These are phyloP conservation scores for Penicillium daleae DNA, from an alignment of 495 filamentous ascomycete genomes.

Conservation along the genomic window DNA sequence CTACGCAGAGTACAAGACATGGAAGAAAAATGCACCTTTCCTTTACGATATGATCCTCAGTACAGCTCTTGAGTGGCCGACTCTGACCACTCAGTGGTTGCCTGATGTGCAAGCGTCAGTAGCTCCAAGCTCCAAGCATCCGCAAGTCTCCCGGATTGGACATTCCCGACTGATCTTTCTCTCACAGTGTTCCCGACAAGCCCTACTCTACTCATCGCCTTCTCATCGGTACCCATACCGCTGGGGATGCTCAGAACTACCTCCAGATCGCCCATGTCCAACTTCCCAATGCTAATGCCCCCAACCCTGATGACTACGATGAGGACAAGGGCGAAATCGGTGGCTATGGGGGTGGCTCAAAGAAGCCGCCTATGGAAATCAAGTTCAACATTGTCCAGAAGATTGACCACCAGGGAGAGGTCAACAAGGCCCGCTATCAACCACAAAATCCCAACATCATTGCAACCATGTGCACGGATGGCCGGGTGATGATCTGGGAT, in stretches of 20 bases:
- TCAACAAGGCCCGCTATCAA: slow-evolving; percentile 98
- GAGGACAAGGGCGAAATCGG: slow-evolving; percentile 91
- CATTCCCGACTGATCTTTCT: not conserved
- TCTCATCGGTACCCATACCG: slow-evolving; percentile 93
- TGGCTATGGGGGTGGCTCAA: slow-evolving; percentile 73
- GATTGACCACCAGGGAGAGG: slow-evolving; percentile 94
- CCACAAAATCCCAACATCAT: slow-evolving; percentile 98
- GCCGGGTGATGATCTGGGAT: slow-evolving; percentile 89
- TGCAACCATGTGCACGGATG: slow-evolving; percentile 88
- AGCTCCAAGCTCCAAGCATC: not conserved
- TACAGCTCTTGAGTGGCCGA: slow-evolving; percentile 96
- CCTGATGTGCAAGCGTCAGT: slow-evolving; percentile 87
- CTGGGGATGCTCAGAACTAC: slow-evolving; percentile 84
- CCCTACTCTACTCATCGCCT: slow-evolving; percentile 87
- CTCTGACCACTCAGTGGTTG: slow-evolving; percentile 96
- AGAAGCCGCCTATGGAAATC: slow-evolving; percentile 68
- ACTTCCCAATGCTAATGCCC: slow-evolving; percentile 76
- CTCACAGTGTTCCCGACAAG: slow-evolving; percentile 70
- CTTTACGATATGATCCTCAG: slow-evolving; percentile 97
- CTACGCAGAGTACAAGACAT: slow-evolving; percentile 91
- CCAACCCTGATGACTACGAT: slow-evolving; percentile 82
- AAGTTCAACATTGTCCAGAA: slow-evolving; percentile 91
- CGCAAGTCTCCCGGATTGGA: not conserved
- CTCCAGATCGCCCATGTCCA: slow-evolving; percentile 93
- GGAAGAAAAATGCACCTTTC: slow-evolving; percentile 99